Percentiles rank a stretch among this genome's conserved stretches.
Evolutionary conservation across 192 early-diverging fungal species (phyloP).

Genomic region (Linnemannia zychae): DNA sequence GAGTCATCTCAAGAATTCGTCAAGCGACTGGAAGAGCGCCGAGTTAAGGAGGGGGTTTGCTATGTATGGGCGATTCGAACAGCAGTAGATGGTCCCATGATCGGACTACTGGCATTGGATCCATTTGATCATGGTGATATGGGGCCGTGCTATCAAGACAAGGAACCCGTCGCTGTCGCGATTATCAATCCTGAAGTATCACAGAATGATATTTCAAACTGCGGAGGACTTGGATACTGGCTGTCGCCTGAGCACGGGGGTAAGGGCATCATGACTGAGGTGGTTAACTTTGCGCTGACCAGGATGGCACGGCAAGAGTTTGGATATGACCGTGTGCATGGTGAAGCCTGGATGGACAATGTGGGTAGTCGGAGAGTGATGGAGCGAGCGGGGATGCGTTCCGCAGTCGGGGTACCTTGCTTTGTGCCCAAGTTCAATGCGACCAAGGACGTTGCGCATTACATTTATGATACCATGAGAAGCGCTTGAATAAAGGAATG

Average conservation of each 20-base stretch:
- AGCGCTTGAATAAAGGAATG: neutral
- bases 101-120: conserved; percentile 22
- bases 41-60: neutral
- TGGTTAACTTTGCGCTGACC: conserved; percentile 12
- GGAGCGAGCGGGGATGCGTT: conserved; percentile 27
- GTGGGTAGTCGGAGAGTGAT: conserved; percentile 30
- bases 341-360: conserved; percentile 33
- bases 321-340: conserved; percentile 32
- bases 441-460: conserved; percentile 22
- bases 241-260: conserved; percentile 27
- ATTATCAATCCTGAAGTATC: neutral
- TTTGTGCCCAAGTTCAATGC: conserved; percentile 44
- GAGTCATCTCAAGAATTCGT: conserved; percentile 10
- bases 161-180: neutral
- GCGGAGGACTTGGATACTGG: conserved; percentile 32
- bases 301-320: conserved; percentile 9
- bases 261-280: conserved; percentile 29
- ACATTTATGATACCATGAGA: neutral
- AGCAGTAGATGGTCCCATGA: conserved; percentile 20
- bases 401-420: conserved; percentile 9
- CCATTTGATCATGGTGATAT: conserved; percentile 26
- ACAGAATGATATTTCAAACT: neutral
- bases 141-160: neutral
- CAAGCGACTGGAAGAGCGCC: conserved; percentile 6
- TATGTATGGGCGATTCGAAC: conserved; percentile 34